A percentile compares a stretch with the other conserved stretches of the same genome.
Conservation (phyloP, 2,329 filamentous ascomycete genomes). For the Hymenotorrendiella dingleyae region DNA sequence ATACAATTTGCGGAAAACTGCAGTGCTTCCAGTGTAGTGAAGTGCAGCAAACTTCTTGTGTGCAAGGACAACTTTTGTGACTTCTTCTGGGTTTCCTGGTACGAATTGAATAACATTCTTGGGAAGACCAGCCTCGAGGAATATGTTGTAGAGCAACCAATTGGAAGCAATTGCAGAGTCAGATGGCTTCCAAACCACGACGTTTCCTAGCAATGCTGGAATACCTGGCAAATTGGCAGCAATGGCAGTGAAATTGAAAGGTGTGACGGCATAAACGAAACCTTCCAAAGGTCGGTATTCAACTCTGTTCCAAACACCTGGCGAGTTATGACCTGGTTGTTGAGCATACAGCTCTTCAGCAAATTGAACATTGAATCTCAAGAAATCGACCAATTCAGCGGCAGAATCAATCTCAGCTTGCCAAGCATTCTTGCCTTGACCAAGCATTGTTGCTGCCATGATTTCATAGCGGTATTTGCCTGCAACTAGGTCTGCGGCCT, state of each 20-base stretch:
- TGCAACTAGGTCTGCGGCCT: slow-evolving; percentile 85
- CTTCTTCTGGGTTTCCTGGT: slow-evolving; percentile 77
- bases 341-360: slow-evolving; percentile 85
- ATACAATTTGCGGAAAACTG: slow-evolving; percentile 84
- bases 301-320: slow-evolving; percentile 85
- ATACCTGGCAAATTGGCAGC: slow-evolving; percentile 79
- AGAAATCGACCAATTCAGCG: slow-evolving; percentile 86
- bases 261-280: slow-evolving; percentile 89
- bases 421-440: slow-evolving; percentile 97
- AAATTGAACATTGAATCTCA: slow-evolving; percentile 91
- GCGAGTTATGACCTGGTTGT: slow-evolving; percentile 77
- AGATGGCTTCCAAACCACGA: slow-evolving; percentile 96
- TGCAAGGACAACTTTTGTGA: slow-evolving; percentile 70
- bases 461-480: slow-evolving; percentile 95
- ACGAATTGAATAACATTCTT: slow-evolving; percentile 90
- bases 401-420: slow-evolving; percentile 98
- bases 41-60: slow-evolving; percentile 83
- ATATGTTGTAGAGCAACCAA: slow-evolving; percentile 84
- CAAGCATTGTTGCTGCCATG: slow-evolving; percentile 93
- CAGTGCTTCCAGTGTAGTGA: slow-evolving; percentile 90
- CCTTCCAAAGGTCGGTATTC: slow-evolving; percentile 89
- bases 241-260: slow-evolving; percentile 97
- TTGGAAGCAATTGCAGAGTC: slow-evolving; percentile 84
- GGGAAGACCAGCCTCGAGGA: slow-evolving; percentile 85
- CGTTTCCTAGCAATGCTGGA: slow-evolving; percentile 86